Evolutionary conservation across 331 rosid species (phyloP).

Genomic region (Saraca asoca): DNA sequence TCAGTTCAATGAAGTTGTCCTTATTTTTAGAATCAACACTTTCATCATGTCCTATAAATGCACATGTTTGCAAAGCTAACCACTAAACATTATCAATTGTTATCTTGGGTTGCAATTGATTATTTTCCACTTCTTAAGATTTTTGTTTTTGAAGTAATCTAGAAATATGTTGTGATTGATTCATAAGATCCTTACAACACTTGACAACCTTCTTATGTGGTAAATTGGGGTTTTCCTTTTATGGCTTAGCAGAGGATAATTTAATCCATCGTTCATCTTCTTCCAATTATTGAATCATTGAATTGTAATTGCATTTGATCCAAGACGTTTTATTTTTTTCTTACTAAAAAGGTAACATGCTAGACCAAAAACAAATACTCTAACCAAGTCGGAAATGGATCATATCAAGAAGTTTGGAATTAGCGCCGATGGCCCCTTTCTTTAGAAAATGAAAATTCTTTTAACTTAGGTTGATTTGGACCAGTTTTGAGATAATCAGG

Average conservation of each 20-base stretch:
- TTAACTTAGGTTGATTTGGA: neutral
- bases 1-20: too few relatives aligned
- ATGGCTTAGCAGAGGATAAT: neutral
- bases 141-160: too few relatives aligned
- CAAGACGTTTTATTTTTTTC: too few relatives aligned
- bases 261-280: neutral
- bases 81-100: neutral
- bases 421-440: neutral
- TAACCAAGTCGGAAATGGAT: neutral
- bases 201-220: too few relatives aligned
- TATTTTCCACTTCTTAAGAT: too few relatives aligned
- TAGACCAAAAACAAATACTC: neutral
- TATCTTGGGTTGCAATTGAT: too few relatives aligned
- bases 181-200: neutral
- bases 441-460: neutral
- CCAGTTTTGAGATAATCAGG: neutral
- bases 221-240: neutral
- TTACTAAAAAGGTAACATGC: too few relatives aligned
- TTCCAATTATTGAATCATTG: neutral
- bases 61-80: neutral
- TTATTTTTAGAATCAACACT: neutral
- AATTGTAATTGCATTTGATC: neutral
- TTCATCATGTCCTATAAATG: conserved; percentile 4
- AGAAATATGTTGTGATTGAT: neutral
- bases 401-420: neutral